Evolutionary conservation across 306 rosid species (phyloP).

Genomic region (Inga leiocalycina): DNA sequence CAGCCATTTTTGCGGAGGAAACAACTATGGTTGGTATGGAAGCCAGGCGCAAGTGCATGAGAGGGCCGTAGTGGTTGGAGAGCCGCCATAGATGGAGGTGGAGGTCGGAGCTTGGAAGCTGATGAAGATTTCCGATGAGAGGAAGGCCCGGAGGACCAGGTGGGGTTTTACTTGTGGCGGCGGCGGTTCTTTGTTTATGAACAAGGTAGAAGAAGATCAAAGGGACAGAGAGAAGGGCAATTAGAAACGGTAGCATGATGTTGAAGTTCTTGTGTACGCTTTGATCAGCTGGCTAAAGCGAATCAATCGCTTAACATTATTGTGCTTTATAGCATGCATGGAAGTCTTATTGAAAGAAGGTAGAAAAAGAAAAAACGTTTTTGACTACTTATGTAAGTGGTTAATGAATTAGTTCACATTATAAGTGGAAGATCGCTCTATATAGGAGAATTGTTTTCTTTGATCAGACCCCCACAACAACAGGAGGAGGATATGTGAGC

Average conservation of each 20-base stretch:
- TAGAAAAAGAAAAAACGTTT: no score
- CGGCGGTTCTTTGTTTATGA: not conserved
- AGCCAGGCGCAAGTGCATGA: slow-evolving; percentile 51
- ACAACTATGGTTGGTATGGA: slow-evolving; percentile 24
- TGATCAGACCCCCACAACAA: no score
- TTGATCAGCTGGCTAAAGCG: not conserved
- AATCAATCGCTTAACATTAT: not conserved
- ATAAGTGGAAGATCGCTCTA: no score
- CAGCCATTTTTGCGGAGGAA: slow-evolving; percentile 42
- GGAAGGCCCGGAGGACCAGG: slow-evolving; percentile 67
- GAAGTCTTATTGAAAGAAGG: not conserved
- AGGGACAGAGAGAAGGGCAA: not conserved
- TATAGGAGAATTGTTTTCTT: no score
- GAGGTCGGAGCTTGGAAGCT: slow-evolving; percentile 30
- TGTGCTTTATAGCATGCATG: not conserved
- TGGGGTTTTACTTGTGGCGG: slow-evolving; percentile 18
- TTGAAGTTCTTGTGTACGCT: not conserved
- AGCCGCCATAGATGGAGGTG: slow-evolving; percentile 43
- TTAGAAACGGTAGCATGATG: not conserved
- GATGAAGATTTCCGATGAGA: slow-evolving; percentile 59
- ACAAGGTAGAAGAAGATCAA: slow-evolving; percentile 20
- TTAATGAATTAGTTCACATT: no score
- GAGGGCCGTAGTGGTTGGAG: slow-evolving; percentile 49
- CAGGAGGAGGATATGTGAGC: no score
- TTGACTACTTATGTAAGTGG: no score